These are phyloP conservation scores for Ceratobasidium sp. DNA, from an alignment of 1,284 basidiomycete species.

Conservation along the genomic window DNA sequence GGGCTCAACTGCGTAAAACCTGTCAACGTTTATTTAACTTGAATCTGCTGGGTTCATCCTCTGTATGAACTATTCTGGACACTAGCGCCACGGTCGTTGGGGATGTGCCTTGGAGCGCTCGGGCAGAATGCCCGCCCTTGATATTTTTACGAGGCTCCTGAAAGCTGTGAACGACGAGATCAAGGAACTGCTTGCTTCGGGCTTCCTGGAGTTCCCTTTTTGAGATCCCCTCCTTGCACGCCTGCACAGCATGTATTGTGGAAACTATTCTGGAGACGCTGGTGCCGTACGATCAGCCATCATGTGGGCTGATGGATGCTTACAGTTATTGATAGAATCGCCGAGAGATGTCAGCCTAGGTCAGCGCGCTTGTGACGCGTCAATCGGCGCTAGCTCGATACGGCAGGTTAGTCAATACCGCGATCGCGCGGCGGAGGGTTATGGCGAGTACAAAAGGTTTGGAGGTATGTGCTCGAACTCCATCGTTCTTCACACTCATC, in stretches of 20 bases:
- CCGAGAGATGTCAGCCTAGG: slow-evolving; percentile 27
- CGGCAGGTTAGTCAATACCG: background rate
- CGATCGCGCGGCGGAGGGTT: background rate
- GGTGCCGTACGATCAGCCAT: background rate
- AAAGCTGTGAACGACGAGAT: background rate
- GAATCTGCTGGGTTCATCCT: background rate
- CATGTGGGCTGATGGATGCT: background rate
- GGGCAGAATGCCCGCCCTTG: background rate
- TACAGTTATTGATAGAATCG: slow-evolving; percentile 24
- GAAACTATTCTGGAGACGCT: background rate
- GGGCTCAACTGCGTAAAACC: too few relatives aligned
- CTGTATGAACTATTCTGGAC: background rate
- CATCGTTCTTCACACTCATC: background rate
- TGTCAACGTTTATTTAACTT: background rate
- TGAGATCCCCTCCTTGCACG: background rate
- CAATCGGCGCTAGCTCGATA: background rate
- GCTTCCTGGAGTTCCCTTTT: slow-evolving; percentile 8
- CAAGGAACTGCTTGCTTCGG: background rate
- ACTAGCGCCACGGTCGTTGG: background rate
- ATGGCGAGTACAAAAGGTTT: background rate
- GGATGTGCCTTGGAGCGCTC: slow-evolving; percentile 13
- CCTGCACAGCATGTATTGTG: background rate
- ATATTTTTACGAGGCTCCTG: background rate
- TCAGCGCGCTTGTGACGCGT: slow-evolving; percentile 10
- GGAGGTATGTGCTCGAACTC: background rate